Evolutionary conservation across 805 yeast species (phyloP).

Genomic region (Monosporozyma servazzii): DNA sequence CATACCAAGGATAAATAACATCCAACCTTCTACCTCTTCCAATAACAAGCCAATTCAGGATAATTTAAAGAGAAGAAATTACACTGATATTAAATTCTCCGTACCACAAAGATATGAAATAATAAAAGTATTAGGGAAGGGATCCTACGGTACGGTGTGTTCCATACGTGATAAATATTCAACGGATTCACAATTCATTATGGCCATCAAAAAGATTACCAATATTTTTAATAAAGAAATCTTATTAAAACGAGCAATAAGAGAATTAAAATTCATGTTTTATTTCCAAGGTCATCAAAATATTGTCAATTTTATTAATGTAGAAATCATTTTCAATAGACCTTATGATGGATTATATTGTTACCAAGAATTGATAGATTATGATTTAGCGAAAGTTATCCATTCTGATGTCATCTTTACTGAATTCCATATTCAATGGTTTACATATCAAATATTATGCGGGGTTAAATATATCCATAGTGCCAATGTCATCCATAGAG

Average conservation of each 20-base stretch:
- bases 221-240: constrained; percentile 60
- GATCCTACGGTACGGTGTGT: constrained; percentile 82
- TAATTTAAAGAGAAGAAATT: constrained; percentile 18
- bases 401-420: constrained; percentile 68
- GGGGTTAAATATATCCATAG: constrained; percentile 85
- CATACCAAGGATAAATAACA: constrained; percentile 74
- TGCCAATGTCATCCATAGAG: constrained; percentile 88
- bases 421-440: constrained; percentile 72
- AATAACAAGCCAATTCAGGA: constrained; percentile 20
- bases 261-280: constrained; percentile 75
- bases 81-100: constrained; percentile 50
- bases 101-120: constrained; percentile 54
- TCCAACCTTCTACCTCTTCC: constrained; percentile 91
- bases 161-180: constrained; percentile 41
- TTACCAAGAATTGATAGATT: constrained; percentile 76
- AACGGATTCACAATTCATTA: constrained; percentile 3
- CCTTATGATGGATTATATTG: constrained; percentile 86
- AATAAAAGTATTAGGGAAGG: constrained; percentile 58
- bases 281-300: constrained; percentile 82
- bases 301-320: constrained; percentile 62
- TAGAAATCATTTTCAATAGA: constrained; percentile 53
- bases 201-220: constrained; percentile 78
- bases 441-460: constrained; percentile 72
- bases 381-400: constrained; percentile 73
- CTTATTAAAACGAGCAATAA: constrained; percentile 64